Percentiles rank a stretch among this genome's conserved stretches.
Conservation (phyloP, 2,329 filamentous ascomycete genomes). For the Leptographium procerum region DNA sequence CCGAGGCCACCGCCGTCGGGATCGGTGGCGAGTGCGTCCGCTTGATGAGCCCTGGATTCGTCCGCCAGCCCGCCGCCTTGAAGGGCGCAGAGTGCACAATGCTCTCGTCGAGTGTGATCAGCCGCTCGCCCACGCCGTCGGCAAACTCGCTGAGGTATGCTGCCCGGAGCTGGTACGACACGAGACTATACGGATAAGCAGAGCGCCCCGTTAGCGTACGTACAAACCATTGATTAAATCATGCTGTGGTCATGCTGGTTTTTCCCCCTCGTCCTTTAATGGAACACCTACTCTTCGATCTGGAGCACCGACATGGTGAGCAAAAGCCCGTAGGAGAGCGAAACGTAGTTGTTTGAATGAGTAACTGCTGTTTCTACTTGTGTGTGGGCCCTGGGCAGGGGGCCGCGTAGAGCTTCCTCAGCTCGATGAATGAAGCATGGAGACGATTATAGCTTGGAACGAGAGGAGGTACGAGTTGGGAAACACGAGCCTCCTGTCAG, state of each 20-base stretch:
- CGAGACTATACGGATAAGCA: constrained; percentile 43
- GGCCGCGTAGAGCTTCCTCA: not conserved
- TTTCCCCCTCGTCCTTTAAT: too few relatives aligned
- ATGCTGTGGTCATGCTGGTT: too few relatives aligned
- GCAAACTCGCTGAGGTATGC: constrained; percentile 71
- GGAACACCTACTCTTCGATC: constrained; percentile 30
- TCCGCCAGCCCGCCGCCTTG: constrained; percentile 70
- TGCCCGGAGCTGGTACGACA: constrained; percentile 70
- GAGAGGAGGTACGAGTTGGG: not conserved
- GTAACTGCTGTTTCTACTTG: not conserved
- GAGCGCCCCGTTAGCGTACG: not conserved
- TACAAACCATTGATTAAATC: too few relatives aligned
- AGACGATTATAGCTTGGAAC: not conserved
- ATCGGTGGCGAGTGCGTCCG: constrained; percentile 80
- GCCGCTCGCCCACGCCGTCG: constrained; percentile 73
- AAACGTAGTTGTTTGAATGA: too few relatives aligned
- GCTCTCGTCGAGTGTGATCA: constrained; percentile 69
- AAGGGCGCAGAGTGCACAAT: constrained; percentile 73
- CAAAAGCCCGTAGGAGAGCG: not conserved
- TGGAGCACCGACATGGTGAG: constrained; percentile 31
- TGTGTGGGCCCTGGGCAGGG: not conserved
- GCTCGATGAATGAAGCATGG: not conserved
- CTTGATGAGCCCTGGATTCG: constrained; percentile 64
- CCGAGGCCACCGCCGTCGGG: constrained; percentile 67
- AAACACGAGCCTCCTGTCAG: not conserved